These are phyloP conservation scores for Solanum habrochaites DNA, from an alignment of 257 asterid genomes.

Conservation along the genomic window DNA sequence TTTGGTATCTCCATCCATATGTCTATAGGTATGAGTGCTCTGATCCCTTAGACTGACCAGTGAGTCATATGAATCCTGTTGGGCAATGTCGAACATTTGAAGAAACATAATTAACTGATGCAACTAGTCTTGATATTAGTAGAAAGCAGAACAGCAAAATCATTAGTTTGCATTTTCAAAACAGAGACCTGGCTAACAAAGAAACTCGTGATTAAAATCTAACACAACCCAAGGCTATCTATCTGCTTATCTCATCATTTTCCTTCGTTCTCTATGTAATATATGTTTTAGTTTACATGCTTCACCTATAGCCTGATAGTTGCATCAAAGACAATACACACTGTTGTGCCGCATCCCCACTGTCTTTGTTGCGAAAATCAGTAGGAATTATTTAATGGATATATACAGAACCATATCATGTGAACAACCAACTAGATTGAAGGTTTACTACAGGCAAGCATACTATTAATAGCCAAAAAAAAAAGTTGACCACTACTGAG, in stretches of 20 bases:
- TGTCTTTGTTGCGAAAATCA: not conserved
- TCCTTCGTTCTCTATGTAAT: not conserved
- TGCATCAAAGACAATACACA: not conserved
- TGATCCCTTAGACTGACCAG: slow-evolving; percentile 24
- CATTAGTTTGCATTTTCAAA: not conserved
- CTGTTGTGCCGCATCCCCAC: not conserved
- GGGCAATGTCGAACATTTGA: not conserved
- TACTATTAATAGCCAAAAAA: not conserved
- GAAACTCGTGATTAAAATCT: not conserved
- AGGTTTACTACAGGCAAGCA: not conserved
- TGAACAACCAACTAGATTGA: not conserved
- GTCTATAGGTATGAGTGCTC: slow-evolving; percentile 25
- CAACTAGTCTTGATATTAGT: not conserved
- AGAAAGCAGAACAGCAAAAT: not conserved
- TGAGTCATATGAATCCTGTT: slow-evolving; percentile 47
- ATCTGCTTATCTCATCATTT: not conserved
- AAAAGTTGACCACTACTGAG: not conserved
- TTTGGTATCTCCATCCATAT: slow-evolving; percentile 23
- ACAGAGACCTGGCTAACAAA: not conserved
- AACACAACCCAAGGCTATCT: not conserved
- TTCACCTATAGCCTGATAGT: not conserved
- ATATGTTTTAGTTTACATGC: not conserved
- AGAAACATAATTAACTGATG: not conserved
- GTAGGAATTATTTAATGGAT: not conserved
- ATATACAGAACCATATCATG: not conserved